Percentiles rank a stretch among this genome's conserved stretches.
These are phyloP conservation scores for Rhazya stricta DNA, from an alignment of 257 asterid genomes.

Conservation along the genomic window DNA sequence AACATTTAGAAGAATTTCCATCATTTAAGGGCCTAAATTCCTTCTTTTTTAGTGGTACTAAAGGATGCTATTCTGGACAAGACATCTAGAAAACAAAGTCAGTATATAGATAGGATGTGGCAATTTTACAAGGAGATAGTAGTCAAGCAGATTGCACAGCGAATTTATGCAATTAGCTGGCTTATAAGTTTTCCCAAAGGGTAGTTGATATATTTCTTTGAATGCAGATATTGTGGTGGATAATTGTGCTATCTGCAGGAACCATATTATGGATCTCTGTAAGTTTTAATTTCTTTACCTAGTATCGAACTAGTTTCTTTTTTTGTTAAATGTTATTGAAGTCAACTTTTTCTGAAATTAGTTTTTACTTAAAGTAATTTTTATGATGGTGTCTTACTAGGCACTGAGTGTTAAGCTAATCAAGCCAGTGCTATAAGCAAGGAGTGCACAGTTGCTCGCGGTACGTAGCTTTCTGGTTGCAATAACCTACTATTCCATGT, in stretches of 20 bases:
- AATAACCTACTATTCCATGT: background rate
- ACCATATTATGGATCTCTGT: constrained; percentile 98
- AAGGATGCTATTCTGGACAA: background rate
- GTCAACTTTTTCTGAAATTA: background rate
- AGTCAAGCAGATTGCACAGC: background rate
- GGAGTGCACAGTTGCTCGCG: constrained; percentile 99
- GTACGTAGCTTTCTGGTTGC: constrained; percentile 38
- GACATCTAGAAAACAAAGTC: background rate
- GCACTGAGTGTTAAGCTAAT: constrained; percentile 98
- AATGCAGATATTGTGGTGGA: constrained; percentile 88
- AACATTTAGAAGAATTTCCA: background rate
- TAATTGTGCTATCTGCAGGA: constrained; percentile 93
- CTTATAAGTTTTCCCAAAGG: background rate
- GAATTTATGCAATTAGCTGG: background rate
- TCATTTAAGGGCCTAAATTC: constrained; percentile 3
- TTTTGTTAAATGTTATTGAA: background rate
- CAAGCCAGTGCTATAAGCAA: constrained; percentile 98
- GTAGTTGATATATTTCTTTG: background rate
- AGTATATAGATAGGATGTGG: background rate
- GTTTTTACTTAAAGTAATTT: background rate
- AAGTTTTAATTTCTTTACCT: constrained; percentile 24
- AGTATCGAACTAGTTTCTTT: background rate
- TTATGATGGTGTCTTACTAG: constrained; percentile 28
- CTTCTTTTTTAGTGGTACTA: background rate
- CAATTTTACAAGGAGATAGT: background rate